Evolutionary conservation across 2,329 filamentous ascomycete genomes (phyloP), one percentile per base, ranked within the genome.

Genomic region (Botrytis elliptica): DNA sequence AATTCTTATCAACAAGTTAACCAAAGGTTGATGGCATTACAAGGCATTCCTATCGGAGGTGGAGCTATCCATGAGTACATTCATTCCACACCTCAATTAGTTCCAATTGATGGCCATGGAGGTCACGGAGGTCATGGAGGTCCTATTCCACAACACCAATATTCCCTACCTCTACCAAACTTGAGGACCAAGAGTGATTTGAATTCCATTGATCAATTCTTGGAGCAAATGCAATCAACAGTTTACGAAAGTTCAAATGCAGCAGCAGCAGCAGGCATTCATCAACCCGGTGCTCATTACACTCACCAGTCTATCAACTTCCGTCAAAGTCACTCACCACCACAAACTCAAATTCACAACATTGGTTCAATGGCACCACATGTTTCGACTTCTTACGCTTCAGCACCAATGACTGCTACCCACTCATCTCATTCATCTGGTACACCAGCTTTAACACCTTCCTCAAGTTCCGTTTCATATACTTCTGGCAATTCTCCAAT

Each of bases 221-320:
- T 99, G 72, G 94, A 97, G 84, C 94, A 98, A 84, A 95, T 98
- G 87, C 95, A 98, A 84, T 91, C 92, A 77, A 98, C 95, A 64
- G 94, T 98, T 67, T 98, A 98, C 81, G 96, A 98, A 84, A 97
- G 92, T 82, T 91, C 94, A 72, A 93, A 91, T 79, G 91, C 94
- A 69, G 91, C 94, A 46, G 93, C 93, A 3, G 90, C 90, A 20
- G 91, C 92, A 62, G 92, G 93, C 74, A 89, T 97, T 74, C 92
- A 93, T 78, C 90, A 94, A 76, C 90, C 92, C 69, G 91, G 90
- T 74, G 85, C 88, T 25, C 91, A 94, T 81, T 91, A 92, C 79
- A 84, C 89, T 29, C 86, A 87, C 79, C 73, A 81, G 80, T 77
- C 86, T 52, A 85, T 88, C 72, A 87, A 86, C 77, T 86, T 88